These are phyloP conservation scores for Circinella minor DNA, from an alignment of 371 early-diverging fungal species.

Conservation along the genomic window DNA sequence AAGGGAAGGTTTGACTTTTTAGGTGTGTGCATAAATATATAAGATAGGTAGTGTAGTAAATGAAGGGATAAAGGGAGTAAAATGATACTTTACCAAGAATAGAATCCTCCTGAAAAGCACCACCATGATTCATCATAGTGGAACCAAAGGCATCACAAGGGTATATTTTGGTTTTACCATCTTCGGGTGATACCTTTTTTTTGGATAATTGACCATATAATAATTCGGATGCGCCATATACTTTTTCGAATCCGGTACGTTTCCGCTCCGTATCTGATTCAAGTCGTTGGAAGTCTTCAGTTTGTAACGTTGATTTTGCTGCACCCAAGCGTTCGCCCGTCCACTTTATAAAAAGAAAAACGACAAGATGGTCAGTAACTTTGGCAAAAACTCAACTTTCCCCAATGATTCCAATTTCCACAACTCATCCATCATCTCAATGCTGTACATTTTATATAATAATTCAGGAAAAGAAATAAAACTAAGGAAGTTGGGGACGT, in stretches of 20 bases:
- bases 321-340: constrained; percentile 55
- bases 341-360: constrained; percentile 32
- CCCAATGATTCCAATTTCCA: no score
- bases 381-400: not conserved
- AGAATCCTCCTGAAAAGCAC: constrained; percentile 61
- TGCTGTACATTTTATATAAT: not conserved
- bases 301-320: constrained; percentile 51
- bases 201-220: constrained; percentile 46
- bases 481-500: no score
- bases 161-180: constrained; percentile 57
- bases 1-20: no score
- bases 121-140: constrained; percentile 63
- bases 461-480: no score
- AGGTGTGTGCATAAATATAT: no score
- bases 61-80: no score
- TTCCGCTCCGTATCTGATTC: constrained; percentile 40
- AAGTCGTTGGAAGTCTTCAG: constrained; percentile 48
- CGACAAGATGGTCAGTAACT: not conserved
- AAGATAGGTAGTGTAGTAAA: no score
- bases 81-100: constrained; percentile 51
- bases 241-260: constrained; percentile 40
- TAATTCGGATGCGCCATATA: constrained; percentile 33
- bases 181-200: constrained; percentile 62
- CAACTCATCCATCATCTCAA: not conserved
- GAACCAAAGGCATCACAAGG: constrained; percentile 68